phyloP scores from a whole-genome alignment of 164 flowering plant species.

The Macadamia tetraphylla region DNA sequence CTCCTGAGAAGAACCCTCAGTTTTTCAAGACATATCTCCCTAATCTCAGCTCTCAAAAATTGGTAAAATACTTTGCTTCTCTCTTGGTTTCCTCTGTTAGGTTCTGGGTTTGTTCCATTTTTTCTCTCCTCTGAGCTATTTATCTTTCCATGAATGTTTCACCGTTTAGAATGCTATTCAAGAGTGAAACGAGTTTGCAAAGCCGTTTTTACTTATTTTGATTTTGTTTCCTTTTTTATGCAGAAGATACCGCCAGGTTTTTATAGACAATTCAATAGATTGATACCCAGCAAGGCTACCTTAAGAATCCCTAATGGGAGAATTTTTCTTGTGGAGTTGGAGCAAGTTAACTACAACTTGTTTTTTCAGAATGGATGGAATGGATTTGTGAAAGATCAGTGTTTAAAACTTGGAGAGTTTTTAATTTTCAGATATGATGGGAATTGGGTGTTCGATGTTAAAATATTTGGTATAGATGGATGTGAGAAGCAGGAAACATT shows the following conservation, averaged over 20 bases:
- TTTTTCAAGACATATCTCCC: neutral
- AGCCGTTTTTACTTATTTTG: no score
- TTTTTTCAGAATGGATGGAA: slow-evolving; percentile 25
- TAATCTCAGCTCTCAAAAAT: neutral
- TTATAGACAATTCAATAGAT: slow-evolving; percentile 14
- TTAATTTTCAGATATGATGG: slow-evolving; percentile 18
- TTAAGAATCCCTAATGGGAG: slow-evolving; percentile 11
- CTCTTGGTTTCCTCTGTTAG: neutral
- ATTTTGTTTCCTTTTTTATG: slow-evolving; percentile 4
- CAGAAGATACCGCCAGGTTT: slow-evolving; percentile 31
- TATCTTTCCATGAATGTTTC: no score
- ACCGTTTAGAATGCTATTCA: no score
- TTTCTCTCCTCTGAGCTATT: no score
- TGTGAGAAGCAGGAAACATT: slow-evolving; percentile 21
- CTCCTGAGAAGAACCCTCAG: neutral
- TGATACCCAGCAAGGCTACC: slow-evolving; percentile 4
- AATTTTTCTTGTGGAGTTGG: slow-evolving; percentile 16
- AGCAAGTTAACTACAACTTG: slow-evolving; percentile 2
- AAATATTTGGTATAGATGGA: slow-evolving; percentile 15
- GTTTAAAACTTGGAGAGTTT: slow-evolving; percentile 18
- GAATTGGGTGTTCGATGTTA: slow-evolving; percentile 14
- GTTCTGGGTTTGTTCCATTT: no score
- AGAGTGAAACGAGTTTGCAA: no score
- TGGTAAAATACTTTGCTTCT: neutral
- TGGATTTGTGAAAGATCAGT: slow-evolving; percentile 16